Conservation (phyloP, 768 basidiomycete species). For the Termitomyces bulborhizus region DNA sequence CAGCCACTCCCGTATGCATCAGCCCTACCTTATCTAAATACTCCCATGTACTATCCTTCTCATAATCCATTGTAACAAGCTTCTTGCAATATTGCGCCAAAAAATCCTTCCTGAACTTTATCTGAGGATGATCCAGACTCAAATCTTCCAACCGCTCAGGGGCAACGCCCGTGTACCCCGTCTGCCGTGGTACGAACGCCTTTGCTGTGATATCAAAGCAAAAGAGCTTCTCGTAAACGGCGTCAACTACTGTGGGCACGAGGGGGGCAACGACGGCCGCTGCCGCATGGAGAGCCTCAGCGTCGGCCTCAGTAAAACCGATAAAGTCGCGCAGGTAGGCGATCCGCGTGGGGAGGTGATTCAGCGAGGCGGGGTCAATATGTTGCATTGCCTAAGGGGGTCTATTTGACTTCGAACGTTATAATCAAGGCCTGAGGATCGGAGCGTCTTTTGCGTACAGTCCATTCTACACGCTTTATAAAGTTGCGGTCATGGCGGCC, state of each 20-base stretch:
- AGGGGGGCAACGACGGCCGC: conserved; percentile 34
- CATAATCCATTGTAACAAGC: conserved; percentile 40
- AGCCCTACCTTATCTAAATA: conserved; percentile 42
- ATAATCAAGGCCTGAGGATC: too few species aligned
- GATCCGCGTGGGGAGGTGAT: conserved; percentile 30
- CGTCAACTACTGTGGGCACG: conserved; percentile 37
- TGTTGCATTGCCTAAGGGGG: conserved; percentile 18
- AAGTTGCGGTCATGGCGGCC: too few species aligned
- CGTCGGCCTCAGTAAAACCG: conserved; percentile 34
- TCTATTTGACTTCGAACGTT: too few species aligned
- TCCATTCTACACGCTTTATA: not conserved
- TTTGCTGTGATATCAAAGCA: conserved; percentile 38
- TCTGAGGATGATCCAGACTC: conserved; percentile 35
- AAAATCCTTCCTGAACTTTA: conserved; percentile 40
- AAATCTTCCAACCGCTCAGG: conserved; percentile 34
- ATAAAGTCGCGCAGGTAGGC: conserved; percentile 41
- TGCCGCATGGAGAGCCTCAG: conserved; percentile 33
- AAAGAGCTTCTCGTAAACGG: conserved; percentile 39
- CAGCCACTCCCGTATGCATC: conserved; percentile 42
- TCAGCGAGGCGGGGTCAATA: conserved; percentile 20
- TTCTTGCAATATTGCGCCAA: conserved; percentile 26
- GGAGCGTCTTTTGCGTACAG: too few species aligned
- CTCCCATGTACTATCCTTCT: conserved; percentile 34
- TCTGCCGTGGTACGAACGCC: conserved; percentile 29
- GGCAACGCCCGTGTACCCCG: conserved; percentile 34